Evolutionary conservation across 106 monocot genomes (phyloP).

Genomic region (Dioscorea alata): DNA sequence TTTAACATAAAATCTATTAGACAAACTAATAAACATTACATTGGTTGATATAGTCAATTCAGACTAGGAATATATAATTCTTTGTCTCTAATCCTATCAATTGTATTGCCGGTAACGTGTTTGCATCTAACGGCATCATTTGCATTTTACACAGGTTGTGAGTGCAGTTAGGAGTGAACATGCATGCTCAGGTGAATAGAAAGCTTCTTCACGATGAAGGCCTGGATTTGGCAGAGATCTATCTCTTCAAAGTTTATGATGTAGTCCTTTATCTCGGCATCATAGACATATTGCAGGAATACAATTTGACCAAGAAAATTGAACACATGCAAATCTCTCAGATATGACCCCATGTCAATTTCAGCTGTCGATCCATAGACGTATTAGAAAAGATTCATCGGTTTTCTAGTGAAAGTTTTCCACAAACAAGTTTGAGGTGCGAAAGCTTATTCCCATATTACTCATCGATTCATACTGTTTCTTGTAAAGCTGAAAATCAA

Average conservation of each 20-base stretch:
- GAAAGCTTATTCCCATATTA: not conserved
- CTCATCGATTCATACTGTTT: no score
- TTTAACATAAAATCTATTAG: no score
- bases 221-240: conserved; percentile 19
- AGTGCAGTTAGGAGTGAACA: conserved; percentile 93
- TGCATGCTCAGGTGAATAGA: conserved; percentile 72
- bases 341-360: conserved; percentile 71
- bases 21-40: no score
- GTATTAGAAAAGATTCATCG: conserved; percentile 69
- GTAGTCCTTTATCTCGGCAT: conserved; percentile 96
- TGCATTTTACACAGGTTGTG: conserved; percentile 40
- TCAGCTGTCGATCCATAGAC: conserved; percentile 77
- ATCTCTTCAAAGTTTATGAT: conserved; percentile 58
- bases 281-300: conserved; percentile 92
- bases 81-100: no score
- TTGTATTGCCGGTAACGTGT: no score
- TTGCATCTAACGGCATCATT: no score
- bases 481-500: no score
- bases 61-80: no score
- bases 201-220: conserved; percentile 37
- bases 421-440: conserved; percentile 40
- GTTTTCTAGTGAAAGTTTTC: conserved; percentile 87
- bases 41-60: no score
- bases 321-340: conserved; percentile 79
- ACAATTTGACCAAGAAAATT: conserved; percentile 72